Evolutionary conservation across 768 basidiomycete species (phyloP).

Genomic region (Agrocybe chaxingu): DNA sequence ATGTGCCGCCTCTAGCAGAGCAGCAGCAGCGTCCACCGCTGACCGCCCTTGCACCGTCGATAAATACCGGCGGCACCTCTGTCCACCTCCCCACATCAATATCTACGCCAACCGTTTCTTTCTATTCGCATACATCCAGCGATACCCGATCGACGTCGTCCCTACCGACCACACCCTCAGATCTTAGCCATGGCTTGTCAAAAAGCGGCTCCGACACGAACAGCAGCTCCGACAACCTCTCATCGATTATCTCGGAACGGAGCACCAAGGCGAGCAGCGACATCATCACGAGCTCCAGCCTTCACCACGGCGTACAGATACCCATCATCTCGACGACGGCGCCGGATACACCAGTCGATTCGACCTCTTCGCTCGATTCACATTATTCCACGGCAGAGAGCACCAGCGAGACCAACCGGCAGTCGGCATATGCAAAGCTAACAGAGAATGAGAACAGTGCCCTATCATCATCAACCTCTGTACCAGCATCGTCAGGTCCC

Average conservation of each 20-base stretch:
- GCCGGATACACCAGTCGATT: conserved; percentile 19
- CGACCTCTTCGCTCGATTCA: conserved; percentile 5
- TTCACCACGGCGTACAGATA: conserved; percentile 40
- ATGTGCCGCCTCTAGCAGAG: too few species aligned
- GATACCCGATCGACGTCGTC: conserved; percentile 37
- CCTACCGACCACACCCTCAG: conserved; percentile 29
- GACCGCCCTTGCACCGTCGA: background rate
- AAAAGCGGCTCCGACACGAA: conserved; percentile 1
- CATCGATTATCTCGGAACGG: conserved; percentile 7
- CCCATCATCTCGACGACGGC: conserved; percentile 51
- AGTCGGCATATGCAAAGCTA: conserved; percentile 13
- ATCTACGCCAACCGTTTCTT: conserved; percentile 36
- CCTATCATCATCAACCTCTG: background rate
- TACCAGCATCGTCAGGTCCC: background rate
- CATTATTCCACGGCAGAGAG: conserved; percentile 5
- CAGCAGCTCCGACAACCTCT: conserved; percentile 5
- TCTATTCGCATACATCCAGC: conserved; percentile 28
- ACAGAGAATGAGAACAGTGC: background rate
- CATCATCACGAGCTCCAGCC: conserved; percentile 18
- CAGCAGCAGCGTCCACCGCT: conserved; percentile 1
- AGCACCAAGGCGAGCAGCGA: background rate
- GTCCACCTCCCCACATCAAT: conserved; percentile 34
- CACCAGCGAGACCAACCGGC: conserved; percentile 4
- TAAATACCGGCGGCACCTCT: conserved; percentile 4
- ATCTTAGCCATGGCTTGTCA: conserved; percentile 2